Conservation (phyloP, 768 basidiomycete genomes). For the Gautieria morchelliformis region DNA sequence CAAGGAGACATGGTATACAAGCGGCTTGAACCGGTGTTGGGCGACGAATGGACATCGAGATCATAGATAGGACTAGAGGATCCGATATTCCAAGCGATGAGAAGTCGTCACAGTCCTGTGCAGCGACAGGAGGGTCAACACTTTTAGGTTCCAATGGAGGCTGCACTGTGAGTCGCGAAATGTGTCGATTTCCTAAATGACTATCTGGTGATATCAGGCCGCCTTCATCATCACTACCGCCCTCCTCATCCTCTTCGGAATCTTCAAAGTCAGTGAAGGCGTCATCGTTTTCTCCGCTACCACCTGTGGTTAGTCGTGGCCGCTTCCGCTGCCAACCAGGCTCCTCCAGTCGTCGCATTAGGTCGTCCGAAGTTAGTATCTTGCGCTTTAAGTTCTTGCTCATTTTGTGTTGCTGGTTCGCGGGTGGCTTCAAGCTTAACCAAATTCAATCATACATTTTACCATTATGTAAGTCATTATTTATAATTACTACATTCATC, state of each 20-base stretch:
- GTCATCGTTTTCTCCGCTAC: slow-evolving; percentile 15
- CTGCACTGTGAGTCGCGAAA: slow-evolving; percentile 8
- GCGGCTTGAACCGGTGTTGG: slow-evolving; percentile 87
- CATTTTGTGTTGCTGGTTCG: not conserved
- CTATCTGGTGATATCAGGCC: not conserved
- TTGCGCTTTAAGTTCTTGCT: slow-evolving; percentile 17
- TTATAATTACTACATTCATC: no score
- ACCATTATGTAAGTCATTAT: no score
- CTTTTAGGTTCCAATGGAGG: slow-evolving; percentile 4
- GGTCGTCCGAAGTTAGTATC: slow-evolving; percentile 34
- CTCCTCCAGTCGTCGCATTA: slow-evolving; percentile 37
- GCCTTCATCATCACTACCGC: slow-evolving; percentile 9
- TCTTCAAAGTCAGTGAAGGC: slow-evolving; percentile 11
- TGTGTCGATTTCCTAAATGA: slow-evolving; percentile 10
- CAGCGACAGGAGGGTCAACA: not conserved
- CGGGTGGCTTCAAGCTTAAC: no score
- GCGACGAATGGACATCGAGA: slow-evolving; percentile 70
- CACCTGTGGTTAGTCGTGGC: slow-evolving; percentile 9
- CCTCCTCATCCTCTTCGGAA: slow-evolving; percentile 7
- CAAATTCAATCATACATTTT: no score
- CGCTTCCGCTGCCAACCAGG: slow-evolving; percentile 29
- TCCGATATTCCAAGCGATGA: slow-evolving; percentile 49
- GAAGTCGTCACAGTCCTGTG: slow-evolving; percentile 31
- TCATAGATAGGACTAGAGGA: slow-evolving; percentile 53
- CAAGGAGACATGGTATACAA: slow-evolving; percentile 80